Conservation (phyloP, 495 filamentous ascomycete species). For the Geopyxis carbonaria region DNA sequence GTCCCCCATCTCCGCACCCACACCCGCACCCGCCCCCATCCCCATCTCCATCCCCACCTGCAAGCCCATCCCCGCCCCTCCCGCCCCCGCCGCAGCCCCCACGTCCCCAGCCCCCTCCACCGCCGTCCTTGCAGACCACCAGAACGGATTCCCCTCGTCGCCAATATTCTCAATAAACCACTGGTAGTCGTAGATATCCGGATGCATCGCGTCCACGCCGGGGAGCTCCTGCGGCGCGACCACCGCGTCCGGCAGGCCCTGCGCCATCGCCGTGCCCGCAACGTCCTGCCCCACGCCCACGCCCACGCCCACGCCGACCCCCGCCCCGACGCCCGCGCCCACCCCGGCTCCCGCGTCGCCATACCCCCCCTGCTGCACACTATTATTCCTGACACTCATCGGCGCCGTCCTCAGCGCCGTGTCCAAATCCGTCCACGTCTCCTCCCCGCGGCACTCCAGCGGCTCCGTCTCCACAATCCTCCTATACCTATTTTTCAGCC, state of each 20-base stretch:
- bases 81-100: too few relatives aligned
- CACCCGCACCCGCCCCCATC: too few relatives aligned
- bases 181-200: slow-evolving; percentile 6
- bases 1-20: too few relatives aligned
- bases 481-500: slow-evolving; percentile 28
- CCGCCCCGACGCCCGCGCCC: too few relatives aligned
- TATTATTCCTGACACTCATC: neutral
- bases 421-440: too few relatives aligned
- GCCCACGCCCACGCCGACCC: too few relatives aligned
- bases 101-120: too few relatives aligned
- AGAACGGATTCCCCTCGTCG: neutral
- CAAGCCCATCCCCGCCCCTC: too few relatives aligned
- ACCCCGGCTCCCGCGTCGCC: neutral
- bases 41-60: too few relatives aligned
- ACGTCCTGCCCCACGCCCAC: too few relatives aligned
- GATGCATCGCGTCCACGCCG: slow-evolving; percentile 3
- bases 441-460: slow-evolving; percentile 27
- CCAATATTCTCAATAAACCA: slow-evolving; percentile 11
- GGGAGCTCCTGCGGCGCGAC: slow-evolving; percentile 26
- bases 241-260: slow-evolving; percentile 21
- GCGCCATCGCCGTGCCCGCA: too few relatives aligned
- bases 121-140: too few relatives aligned
- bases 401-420: slow-evolving; percentile 3
- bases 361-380: neutral
- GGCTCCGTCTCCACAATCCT: slow-evolving; percentile 21